Base-by-base conservation (phyloP, 2,329 filamentous ascomycete genomes). In the Helotiales sp. region DNA sequence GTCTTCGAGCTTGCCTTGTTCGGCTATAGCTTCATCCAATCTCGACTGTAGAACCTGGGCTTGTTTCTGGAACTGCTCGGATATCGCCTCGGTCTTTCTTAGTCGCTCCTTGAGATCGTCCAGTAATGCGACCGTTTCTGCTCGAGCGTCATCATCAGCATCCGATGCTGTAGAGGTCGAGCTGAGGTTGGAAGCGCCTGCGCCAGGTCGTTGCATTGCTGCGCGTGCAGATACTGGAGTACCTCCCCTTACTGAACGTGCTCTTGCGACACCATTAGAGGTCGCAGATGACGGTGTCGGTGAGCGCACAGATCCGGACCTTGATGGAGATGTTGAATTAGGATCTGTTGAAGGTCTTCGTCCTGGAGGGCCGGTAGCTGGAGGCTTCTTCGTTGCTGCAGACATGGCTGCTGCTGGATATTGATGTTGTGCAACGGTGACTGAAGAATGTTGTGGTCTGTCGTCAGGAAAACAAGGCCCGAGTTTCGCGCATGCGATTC, bases 1-100 rank as follows among this genome's bases (percentile, higher is more conserved):
- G 72, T 98, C 93, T 73, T 99, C 95, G 33, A 97, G 77, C 75
- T 89, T 91, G 53, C 84, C 84, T 69, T 96, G 93, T 72, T 97
- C 92, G 65, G 85, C 84, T 57, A 89, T 76, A 46, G 91, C 85
- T 66, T 98, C 93, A 70, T 98, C 92, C 7, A 98, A 81, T 67
- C 90, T 86, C 64, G 89, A 83, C 75, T 96, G 91, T 64, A 98
- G 77, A 46, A 96, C 87, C 58, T 95, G 89, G 54, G 87, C 79
- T 76, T 97, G 91, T 74, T 93, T 93, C 76, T 89, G 86, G 72
- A 87, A 88, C 68, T 92, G 87, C 66, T 95, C 90, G 0, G 89
- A 89, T 36, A 84, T 79, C 50, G 79, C 82, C 75, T 97, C 93
- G 22, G 92, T 89, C 73, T 88, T 90, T 68, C 90, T 84, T 51